Conservation (phyloP, 2,329 filamentous ascomycete species). For the Alternaria sp. region DNA sequence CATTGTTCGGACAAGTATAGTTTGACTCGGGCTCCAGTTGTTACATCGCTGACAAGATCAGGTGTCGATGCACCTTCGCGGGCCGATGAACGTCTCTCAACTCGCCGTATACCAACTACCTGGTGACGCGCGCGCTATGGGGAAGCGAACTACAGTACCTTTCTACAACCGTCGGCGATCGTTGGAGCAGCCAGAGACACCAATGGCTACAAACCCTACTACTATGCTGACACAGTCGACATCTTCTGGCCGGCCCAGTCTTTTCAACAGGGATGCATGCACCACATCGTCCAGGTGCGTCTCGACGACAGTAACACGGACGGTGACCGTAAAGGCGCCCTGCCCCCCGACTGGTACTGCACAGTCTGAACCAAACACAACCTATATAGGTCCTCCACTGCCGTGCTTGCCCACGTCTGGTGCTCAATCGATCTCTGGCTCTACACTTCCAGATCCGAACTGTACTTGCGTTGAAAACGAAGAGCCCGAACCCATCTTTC, state of each 20-base stretch:
- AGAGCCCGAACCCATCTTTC: background rate
- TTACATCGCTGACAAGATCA: conserved; percentile 41
- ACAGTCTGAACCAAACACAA: conserved; percentile 3
- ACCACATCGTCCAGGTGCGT: conserved; percentile 10
- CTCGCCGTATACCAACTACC: conserved; percentile 70
- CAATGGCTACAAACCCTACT: background rate
- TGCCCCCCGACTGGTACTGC: conserved; percentile 3
- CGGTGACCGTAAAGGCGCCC: conserved; percentile 15
- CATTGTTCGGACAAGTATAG: conserved; percentile 71
- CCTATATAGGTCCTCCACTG: conserved; percentile 7
- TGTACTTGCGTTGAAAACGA: background rate
- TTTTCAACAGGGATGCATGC: conserved; percentile 5
- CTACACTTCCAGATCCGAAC: background rate
- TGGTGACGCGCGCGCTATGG: conserved; percentile 19
- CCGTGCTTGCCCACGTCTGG: conserved; percentile 13
- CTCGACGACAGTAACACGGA: conserved; percentile 16
- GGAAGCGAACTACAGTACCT: conserved; percentile 22
- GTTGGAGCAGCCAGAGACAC: conserved; percentile 5
- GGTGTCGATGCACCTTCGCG: conserved; percentile 76
- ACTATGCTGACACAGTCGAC: background rate
- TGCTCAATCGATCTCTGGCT: background rate
- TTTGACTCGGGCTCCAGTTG: background rate
- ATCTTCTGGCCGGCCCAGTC: background rate
- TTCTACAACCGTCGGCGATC: conserved; percentile 24
- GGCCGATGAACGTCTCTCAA: conserved; percentile 70